Conservation (phyloP, 2,329 filamentous ascomycete genomes). For the Dendryphion nanum region DNA sequence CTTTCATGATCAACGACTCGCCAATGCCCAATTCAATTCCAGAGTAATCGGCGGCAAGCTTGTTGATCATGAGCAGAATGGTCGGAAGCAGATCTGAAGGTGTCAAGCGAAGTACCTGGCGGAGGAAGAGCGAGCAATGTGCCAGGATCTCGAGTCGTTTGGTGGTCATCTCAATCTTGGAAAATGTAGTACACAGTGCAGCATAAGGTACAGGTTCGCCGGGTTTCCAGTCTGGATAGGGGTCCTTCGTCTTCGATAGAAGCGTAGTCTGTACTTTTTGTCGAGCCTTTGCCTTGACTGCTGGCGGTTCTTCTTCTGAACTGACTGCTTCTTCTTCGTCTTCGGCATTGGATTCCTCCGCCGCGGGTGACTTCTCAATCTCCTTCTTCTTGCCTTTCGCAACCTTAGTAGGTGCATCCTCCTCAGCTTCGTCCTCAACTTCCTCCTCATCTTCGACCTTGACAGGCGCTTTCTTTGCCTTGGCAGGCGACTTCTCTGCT, state of each 20-base stretch:
- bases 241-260: constrained; percentile 66
- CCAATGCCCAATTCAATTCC: constrained; percentile 98
- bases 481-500: constrained; percentile 13
- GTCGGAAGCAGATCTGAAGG: constrained; percentile 85
- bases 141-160: constrained; percentile 87
- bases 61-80: constrained; percentile 95
- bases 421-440: constrained; percentile 20
- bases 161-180: constrained; percentile 88
- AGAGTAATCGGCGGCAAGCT: constrained; percentile 92
- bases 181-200: constrained; percentile 91
- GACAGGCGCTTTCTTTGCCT: constrained; percentile 12
- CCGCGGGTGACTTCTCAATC: constrained; percentile 20
- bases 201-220: constrained; percentile 91
- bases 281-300: constrained; percentile 69
- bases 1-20: constrained; percentile 98
- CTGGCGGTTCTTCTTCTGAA: constrained; percentile 65
- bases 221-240: constrained; percentile 93
- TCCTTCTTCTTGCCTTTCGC: constrained; percentile 19
- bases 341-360: constrained; percentile 12
- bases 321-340: constrained; percentile 49
- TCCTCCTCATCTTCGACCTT: constrained; percentile 7
- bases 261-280: constrained; percentile 78
- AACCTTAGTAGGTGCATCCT: constrained; percentile 11
- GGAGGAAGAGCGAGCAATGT: constrained; percentile 85
- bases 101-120: constrained; percentile 89